Evolutionary conservation across 345 rosid species (phyloP).

Genomic region (Limnanthes douglasii): DNA sequence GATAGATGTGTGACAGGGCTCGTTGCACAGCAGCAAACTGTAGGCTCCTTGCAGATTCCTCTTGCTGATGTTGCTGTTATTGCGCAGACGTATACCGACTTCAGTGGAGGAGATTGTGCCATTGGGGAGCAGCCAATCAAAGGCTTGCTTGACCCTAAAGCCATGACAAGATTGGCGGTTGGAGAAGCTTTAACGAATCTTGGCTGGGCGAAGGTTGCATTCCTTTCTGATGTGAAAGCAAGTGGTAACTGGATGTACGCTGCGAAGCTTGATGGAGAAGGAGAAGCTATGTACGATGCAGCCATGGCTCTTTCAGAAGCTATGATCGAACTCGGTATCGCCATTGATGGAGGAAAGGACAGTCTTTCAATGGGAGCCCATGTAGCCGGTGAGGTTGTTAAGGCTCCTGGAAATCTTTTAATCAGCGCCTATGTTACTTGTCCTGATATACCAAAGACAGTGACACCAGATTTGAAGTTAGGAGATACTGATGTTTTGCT

Average conservation of each 20-base stretch:
- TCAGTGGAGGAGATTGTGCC: conserved; percentile 86
- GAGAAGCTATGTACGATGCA: conserved; percentile 92
- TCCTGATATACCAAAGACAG: conserved; percentile 77
- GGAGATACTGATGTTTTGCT: conserved; percentile 48
- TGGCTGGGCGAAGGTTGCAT: conserved; percentile 81
- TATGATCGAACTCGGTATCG: conserved; percentile 86
- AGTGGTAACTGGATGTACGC: conserved; percentile 99
- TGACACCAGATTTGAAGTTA: conserved; percentile 78
- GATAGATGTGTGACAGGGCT: conserved; percentile 96
- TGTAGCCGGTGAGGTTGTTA: conserved; percentile 64
- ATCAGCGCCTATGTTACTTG: conserved; percentile 78
- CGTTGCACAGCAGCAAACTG: conserved; percentile 97
- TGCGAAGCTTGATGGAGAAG: conserved; percentile 94
- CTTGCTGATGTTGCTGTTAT: conserved; percentile 96
- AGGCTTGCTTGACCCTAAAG: conserved; percentile 74
- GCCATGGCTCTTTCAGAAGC: conserved; percentile 72
- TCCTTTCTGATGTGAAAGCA: conserved; percentile 84
- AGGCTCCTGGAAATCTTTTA: conserved; percentile 94
- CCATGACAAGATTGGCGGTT: conserved; percentile 93
- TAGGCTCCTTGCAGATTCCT: conserved; percentile 83
- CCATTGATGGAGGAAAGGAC: conserved; percentile 95
- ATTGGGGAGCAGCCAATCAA: conserved; percentile 92
- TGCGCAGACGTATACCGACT: conserved; percentile 62
- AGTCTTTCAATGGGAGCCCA: conserved; percentile 95
- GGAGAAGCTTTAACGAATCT: conserved; percentile 94